These are phyloP conservation scores for Neurospora intermedia DNA, from an alignment of 495 filamentous ascomycete genomes.

Conservation along the genomic window DNA sequence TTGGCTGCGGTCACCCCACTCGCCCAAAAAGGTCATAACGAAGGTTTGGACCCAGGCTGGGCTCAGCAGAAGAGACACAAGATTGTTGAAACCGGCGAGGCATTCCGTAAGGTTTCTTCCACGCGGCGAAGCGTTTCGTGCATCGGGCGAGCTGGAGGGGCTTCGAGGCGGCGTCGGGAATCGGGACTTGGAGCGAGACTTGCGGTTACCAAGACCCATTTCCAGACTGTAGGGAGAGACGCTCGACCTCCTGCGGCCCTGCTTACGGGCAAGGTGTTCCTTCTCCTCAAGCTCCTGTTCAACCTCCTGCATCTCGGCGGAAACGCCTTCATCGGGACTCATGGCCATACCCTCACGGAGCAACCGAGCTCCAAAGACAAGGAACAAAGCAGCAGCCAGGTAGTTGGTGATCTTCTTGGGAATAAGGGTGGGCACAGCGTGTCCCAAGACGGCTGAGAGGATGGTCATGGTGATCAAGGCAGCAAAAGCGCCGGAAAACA, in stretches of 20 bases:
- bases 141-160: slow-evolving; percentile 46
- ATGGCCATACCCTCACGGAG: slow-evolving; percentile 82
- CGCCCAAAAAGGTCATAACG: slow-evolving; percentile 95
- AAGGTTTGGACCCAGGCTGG: slow-evolving; percentile 99
- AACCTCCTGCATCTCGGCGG: slow-evolving; percentile 94
- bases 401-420: slow-evolving; percentile 82
- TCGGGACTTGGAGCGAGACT: slow-evolving; percentile 48
- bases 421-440: slow-evolving; percentile 84
- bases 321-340: slow-evolving; percentile 76
- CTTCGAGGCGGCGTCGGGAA: slow-evolving; percentile 50
- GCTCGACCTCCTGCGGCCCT: slow-evolving; percentile 42
- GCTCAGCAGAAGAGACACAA: slow-evolving; percentile 76
- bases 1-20: slow-evolving; percentile 96
- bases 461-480: slow-evolving; percentile 91
- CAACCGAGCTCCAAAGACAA: slow-evolving; percentile 80
- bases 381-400: slow-evolving; percentile 71
- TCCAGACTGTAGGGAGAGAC: slow-evolving; percentile 55
- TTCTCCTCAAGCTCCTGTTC: slow-evolving; percentile 94
- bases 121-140: slow-evolving; percentile 31
- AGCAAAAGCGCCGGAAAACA: slow-evolving; percentile 87
- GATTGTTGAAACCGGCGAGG: slow-evolving; percentile 62
- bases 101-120: slow-evolving; percentile 25
- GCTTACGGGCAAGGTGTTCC: slow-evolving; percentile 54
- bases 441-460: slow-evolving; percentile 90
- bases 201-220: slow-evolving; percentile 46